Conservation (phyloP, 176 grass and related monocot genomes). For the Bonia amplexicaulis region DNA sequence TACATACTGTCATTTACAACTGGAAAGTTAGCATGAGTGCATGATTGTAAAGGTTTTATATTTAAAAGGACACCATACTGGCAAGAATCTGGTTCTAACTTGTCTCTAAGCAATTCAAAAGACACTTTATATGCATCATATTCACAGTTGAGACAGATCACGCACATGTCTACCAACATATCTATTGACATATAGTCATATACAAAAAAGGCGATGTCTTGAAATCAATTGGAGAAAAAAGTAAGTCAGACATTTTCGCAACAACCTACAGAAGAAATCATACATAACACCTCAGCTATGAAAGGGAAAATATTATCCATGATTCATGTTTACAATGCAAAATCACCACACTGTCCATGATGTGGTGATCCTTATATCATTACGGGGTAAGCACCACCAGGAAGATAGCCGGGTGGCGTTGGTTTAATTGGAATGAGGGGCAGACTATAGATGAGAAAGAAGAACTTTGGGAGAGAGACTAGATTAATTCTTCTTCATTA, state of each 20-base stretch:
- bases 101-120: constrained; percentile 3
- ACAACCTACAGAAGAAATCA: neutral
- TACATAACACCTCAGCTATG: neutral
- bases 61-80: neutral
- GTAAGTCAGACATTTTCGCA: neutral
- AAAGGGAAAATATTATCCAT: neutral
- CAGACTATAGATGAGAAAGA: too few species aligned
- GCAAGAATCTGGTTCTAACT: constrained; percentile 15
- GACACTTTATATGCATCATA: neutral
- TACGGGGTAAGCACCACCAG: too few species aligned
- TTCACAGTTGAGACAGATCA: neutral
- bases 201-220: neutral
- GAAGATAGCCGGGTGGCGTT: too few species aligned
- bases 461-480: too few species aligned
- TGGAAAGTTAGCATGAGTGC: constrained; percentile 8
- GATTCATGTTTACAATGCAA: constrained; percentile 5
- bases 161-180: neutral
- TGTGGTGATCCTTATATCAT: too few species aligned
- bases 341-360: neutral
- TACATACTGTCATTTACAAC: constrained; percentile 5
- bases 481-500: too few species aligned
- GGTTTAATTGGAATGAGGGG: too few species aligned
- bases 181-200: neutral
- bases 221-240: neutral
- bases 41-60: constrained; percentile 24